phyloP scores from a whole-genome alignment of 352 stramenopile species.

The Phytophthora nicotianae region DNA sequence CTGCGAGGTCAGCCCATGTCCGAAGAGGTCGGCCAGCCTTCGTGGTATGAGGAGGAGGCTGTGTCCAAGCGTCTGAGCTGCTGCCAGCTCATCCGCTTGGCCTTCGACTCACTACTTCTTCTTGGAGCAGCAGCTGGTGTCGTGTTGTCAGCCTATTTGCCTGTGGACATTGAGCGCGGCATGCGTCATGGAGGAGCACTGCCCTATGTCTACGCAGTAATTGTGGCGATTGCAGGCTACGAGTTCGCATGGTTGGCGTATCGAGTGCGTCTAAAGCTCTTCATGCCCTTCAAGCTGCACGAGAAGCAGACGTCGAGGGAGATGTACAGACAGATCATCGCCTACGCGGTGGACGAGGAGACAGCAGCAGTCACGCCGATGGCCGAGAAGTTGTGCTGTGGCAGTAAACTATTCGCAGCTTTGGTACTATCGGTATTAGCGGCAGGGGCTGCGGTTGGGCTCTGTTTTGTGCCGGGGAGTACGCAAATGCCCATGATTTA shows the following conservation, averaged over 20 bases:
- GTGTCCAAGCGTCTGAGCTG: constrained; percentile 28
- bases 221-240: constrained; percentile 50
- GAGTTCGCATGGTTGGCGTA: constrained; percentile 73
- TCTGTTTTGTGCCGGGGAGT: constrained; percentile 32
- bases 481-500: constrained; percentile 49
- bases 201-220: constrained; percentile 53
- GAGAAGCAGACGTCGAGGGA: constrained; percentile 73
- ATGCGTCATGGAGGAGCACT: constrained; percentile 35
- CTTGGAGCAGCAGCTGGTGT: constrained; percentile 36
- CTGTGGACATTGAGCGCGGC: constrained; percentile 33
- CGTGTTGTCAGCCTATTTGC: constrained; percentile 40
- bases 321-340: constrained; percentile 75
- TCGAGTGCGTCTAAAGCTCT: constrained; percentile 54
- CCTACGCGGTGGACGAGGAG: constrained; percentile 61
- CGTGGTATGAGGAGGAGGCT: constrained; percentile 43
- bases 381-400: constrained; percentile 45
- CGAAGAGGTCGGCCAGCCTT: constrained; percentile 26
- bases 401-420: constrained; percentile 35
- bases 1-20: constrained; percentile 20
- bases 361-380: constrained; percentile 58
- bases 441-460: constrained; percentile 16
- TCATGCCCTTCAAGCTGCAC: constrained; percentile 70
- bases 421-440: constrained; percentile 13
- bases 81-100: constrained; percentile 31
- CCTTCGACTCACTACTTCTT: constrained; percentile 44